phyloP scores from a whole-genome alignment of 257 asterid species.

The Lavandula angustifolia region DNA sequence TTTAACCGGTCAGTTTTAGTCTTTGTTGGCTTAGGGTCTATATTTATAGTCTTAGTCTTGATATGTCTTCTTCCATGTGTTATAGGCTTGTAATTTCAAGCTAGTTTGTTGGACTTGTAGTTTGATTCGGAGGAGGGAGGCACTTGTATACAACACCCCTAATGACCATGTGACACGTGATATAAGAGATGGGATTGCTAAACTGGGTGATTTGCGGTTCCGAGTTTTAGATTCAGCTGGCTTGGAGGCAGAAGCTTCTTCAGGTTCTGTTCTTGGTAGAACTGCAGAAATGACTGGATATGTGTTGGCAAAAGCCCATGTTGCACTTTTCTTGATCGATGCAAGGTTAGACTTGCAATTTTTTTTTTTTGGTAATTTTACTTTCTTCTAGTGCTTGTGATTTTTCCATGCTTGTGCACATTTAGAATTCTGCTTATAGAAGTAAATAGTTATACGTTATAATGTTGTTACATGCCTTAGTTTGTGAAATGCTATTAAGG shows the following conservation, averaged over 20 bases:
- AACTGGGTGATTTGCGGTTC: slow-evolving; percentile 84
- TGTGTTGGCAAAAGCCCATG: slow-evolving; percentile 68
- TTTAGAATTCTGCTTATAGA: slow-evolving; percentile 19
- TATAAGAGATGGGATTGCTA: slow-evolving; percentile 92
- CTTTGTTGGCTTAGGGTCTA: not conserved
- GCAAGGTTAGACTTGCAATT: slow-evolving; percentile 55
- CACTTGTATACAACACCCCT: slow-evolving; percentile 95
- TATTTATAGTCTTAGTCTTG: slow-evolving; percentile 4
- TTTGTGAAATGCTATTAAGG: slow-evolving; percentile 13
- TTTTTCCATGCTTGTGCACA: not conserved
- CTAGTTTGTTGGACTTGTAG: slow-evolving; percentile 46
- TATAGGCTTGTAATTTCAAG: slow-evolving; percentile 27
- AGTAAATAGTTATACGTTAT: not conserved
- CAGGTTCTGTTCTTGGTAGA: slow-evolving; percentile 93
- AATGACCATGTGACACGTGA: slow-evolving; percentile 95
- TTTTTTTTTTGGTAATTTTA: slow-evolving; percentile 19
- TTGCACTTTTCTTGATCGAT: slow-evolving; percentile 76
- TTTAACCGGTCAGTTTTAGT: slow-evolving; percentile 75
- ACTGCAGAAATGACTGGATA: slow-evolving; percentile 88
- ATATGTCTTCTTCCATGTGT: slow-evolving; percentile 19
- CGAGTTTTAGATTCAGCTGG: slow-evolving; percentile 97
- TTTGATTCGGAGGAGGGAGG: slow-evolving; percentile 95
- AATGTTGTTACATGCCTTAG: not conserved
- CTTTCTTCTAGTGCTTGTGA: not conserved
- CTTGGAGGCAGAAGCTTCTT: slow-evolving; percentile 96